Base-by-base conservation (phyloP, 192 early-diverging fungal species). In the Helicostylum pulchrum region DNA sequence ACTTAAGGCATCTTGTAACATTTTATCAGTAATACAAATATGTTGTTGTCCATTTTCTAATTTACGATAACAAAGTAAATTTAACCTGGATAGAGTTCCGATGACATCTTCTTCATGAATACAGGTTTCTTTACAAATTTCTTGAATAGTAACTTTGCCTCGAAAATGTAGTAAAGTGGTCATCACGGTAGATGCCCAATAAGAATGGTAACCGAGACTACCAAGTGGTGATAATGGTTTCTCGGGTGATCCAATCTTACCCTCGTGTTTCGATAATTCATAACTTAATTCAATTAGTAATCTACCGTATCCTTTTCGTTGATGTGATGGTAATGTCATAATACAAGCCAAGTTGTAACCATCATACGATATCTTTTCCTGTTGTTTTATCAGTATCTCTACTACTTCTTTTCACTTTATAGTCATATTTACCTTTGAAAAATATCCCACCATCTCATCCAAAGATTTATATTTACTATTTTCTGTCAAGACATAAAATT, bases 271-370 rank as follows among this genome's bases (percentile, higher is more conserved):
- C 4, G 88, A 87, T 57, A 96, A 62, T 52, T 90, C 87, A 68
- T 95, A 95, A 92, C 95, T 95, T 42, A 95, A 84, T 72, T 95
- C 95, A 53, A 98, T 96, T 26, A 98, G 73, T 50, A 94, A 66
- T 56, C 89, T 83, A 4, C 94, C 94, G 67, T 92, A 94, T 14
- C 88, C 90, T 66, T 90, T 88, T 30, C 89, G 78, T 61, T 95
- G 94, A 67, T 86, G 91, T 5, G 91, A 91, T 34, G 95, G 95
- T 0, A 98, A 78, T 14, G 90, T 81, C 62, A 95, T 62, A 43
- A 98, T 95, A 71, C 95, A 98, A 0, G 95, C 92, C 19, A 98
- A 70, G 61, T 96, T 96, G 74, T 92, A 92, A 48, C 81, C 80
- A 44, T 93, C 92, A 43, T 85, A 83, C 0, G 93, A 94, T 6